A percentile compares a stretch with the other conserved stretches of the same genome.
Evolutionary conservation across 371 early-diverging fungal genomes (phyloP).

Genomic region (Mortierella polycephala): DNA sequence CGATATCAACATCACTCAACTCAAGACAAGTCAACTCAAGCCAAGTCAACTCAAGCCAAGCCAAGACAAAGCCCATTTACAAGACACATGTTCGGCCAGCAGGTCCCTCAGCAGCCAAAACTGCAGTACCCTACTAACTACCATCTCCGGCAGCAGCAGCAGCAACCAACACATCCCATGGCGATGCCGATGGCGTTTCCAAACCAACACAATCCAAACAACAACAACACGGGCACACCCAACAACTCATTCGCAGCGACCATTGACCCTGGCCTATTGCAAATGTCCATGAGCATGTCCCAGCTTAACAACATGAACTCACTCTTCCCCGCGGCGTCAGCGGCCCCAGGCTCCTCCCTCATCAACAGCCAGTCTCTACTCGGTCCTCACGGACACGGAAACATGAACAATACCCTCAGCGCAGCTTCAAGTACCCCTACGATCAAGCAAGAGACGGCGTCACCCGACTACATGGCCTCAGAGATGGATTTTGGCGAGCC

Average conservation of each 20-base stretch:
- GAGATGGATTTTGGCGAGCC: constrained; percentile 55
- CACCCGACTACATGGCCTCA: constrained; percentile 43
- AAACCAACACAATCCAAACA: constrained; percentile 27
- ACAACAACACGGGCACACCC: constrained; percentile 35
- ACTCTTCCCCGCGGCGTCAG: constrained; percentile 38
- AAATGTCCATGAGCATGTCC: constrained; percentile 49
- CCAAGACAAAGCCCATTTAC: too few species aligned
- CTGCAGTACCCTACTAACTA: constrained; percentile 47
- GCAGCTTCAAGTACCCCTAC: constrained; percentile 14
- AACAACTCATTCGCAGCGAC: constrained; percentile 47
- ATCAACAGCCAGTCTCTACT: constrained; percentile 9
- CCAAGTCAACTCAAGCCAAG: too few species aligned
- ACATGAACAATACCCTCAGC: constrained; percentile 25
- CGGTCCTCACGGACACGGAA: constrained; percentile 21
- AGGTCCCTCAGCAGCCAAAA: constrained; percentile 28
- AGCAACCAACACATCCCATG: constrained; percentile 33
- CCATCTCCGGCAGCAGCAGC: constrained; percentile 48
- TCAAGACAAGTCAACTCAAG: too few species aligned
- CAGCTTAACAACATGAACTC: constrained; percentile 42
- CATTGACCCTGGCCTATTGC: constrained; percentile 50
- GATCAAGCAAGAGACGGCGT: constrained; percentile 53
- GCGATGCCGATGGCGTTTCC: constrained; percentile 48
- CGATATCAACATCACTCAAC: too few species aligned
- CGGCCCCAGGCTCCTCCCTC: constrained; percentile 25
- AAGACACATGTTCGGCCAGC: constrained; percentile 47